Percentiles rank a stretch among this genome's conserved stretches.
These are phyloP conservation scores for Ceratocystis smalleyi DNA, from an alignment of 2,329 filamentous ascomycete species.

Conservation along the genomic window DNA sequence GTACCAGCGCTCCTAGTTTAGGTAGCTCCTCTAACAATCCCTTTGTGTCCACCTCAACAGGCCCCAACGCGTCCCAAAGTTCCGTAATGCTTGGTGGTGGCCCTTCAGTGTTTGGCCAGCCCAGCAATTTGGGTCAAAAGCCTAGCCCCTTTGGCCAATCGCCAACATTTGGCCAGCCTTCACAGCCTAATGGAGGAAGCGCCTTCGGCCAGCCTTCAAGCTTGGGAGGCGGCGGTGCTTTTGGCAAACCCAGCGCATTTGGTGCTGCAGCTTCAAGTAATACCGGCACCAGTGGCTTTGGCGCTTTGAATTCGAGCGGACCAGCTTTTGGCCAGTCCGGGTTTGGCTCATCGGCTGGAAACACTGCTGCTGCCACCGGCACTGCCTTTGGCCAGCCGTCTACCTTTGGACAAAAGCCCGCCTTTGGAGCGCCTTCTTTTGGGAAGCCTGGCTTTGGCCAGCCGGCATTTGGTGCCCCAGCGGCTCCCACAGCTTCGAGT, in stretches of 20 bases:
- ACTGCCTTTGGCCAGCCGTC: conserved; percentile 19
- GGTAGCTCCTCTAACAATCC: conserved; percentile 30
- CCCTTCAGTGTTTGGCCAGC: conserved; percentile 23
- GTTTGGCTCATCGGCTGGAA: background rate
- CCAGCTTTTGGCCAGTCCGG: conserved; percentile 10
- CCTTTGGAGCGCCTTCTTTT: conserved; percentile 22
- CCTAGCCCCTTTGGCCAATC: conserved; percentile 24
- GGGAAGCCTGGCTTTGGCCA: conserved; percentile 14
- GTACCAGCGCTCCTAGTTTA: conserved; percentile 23
- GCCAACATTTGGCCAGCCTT: conserved; percentile 28
- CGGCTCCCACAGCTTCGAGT: background rate
- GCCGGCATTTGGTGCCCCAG: conserved; percentile 10
- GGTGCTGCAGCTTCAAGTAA: background rate
- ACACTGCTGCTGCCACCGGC: conserved; percentile 6
- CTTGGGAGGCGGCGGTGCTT: conserved; percentile 20
- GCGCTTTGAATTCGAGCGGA: background rate
- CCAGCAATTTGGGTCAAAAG: conserved; percentile 31
- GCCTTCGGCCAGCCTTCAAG: conserved; percentile 17
- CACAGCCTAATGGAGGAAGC: conserved; percentile 19
- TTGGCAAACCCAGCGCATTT: conserved; percentile 22
- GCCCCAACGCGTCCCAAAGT: conserved; percentile 14
- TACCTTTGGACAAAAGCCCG: conserved; percentile 25
- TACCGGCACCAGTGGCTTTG: conserved; percentile 8
- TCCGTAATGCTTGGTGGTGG: conserved; percentile 4
- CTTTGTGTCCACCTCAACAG: conserved; percentile 25